Base-by-base conservation (phyloP, 768 basidiomycete genomes). In the Lentinula lateritia region DNA sequence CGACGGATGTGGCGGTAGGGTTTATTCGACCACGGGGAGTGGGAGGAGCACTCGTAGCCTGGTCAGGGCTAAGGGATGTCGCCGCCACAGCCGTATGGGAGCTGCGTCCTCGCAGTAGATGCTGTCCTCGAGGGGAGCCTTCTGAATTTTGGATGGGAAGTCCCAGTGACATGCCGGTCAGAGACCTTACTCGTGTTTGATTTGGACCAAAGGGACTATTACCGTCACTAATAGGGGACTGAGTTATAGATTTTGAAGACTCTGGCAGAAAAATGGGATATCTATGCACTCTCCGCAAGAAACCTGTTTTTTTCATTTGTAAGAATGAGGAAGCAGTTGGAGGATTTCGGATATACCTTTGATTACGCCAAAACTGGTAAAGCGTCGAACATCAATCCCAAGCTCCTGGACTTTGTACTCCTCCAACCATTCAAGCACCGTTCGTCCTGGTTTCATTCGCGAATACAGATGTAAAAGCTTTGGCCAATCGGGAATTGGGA, bases 291-390 rank as follows among this genome's bases (percentile, higher is more conserved):
- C 97, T 81, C 12, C 93, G 88, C 15, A 99, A 79, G 71, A 98
- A 98, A 0, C 95, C 55, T 56, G 13, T 96, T 87, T 91, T 91
- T 12, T 4, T 16, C 42, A n/a, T 45, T 5, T 18, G 43, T 62
- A 28, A 58, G 48, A 41, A 38, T 8, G 8, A 16, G 1, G 10
- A 39, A 55, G 16, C 20, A 9, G 6, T 6, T 3, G 1, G 16
- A 42, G 6, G 23, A 32, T 2, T 13, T 13, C 5, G 3, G 18
- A n/a, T 65, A 15, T 70, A 86, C 55, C 91, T 76, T 99, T 99
- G 76, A 99, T 96, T 23, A 98, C 92, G 5, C 97, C 97, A 68
- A 98, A 99, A 63, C 91, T 95, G 16, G 93, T 87, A 72, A 99
- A 97, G n/a, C 97, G 85, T 8, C 96, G 85, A 7, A 92, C 83